Evolutionary conservation across 495 filamentous ascomycete genomes (phyloP).

Genomic region (Podospora tetraspora): DNA sequence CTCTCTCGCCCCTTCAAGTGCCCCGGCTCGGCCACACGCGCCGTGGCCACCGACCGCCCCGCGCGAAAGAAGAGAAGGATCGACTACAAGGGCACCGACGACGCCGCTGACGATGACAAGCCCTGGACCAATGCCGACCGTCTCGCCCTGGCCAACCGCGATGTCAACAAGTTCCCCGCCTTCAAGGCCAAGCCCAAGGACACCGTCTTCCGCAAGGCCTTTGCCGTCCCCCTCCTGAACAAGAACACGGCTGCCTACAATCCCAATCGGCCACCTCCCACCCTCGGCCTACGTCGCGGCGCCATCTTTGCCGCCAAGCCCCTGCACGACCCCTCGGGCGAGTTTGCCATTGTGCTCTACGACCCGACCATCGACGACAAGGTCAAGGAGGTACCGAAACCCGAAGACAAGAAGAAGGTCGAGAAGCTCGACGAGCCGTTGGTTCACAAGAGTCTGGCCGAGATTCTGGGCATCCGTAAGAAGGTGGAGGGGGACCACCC

Average conservation of each 20-base stretch:
- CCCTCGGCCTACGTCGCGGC: constrained; percentile 78
- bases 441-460: constrained; percentile 88
- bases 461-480: constrained; percentile 94
- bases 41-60: constrained; percentile 72
- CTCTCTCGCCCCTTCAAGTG: constrained; percentile 89
- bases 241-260: constrained; percentile 69
- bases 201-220: constrained; percentile 71
- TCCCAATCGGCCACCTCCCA: constrained; percentile 71
- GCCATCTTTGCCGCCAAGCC: constrained; percentile 83
- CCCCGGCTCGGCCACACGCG: constrained; percentile 70
- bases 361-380: constrained; percentile 93
- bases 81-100: constrained; percentile 81
- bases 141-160: constrained; percentile 77
- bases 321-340: constrained; percentile 89
- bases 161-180: constrained; percentile 83
- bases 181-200: constrained; percentile 89
- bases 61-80: constrained; percentile 82
- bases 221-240: constrained; percentile 79
- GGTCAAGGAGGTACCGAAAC: constrained; percentile 48
- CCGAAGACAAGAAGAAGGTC: constrained; percentile 50
- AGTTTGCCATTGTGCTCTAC: constrained; percentile 94
- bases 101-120: constrained; percentile 64
- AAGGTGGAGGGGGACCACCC: constrained; percentile 73
- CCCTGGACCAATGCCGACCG: constrained; percentile 86
- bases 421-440: constrained; percentile 70